Base-by-base conservation (phyloP, 2,329 filamentous ascomycete species). In the Coniochaeta prunicola region DNA sequence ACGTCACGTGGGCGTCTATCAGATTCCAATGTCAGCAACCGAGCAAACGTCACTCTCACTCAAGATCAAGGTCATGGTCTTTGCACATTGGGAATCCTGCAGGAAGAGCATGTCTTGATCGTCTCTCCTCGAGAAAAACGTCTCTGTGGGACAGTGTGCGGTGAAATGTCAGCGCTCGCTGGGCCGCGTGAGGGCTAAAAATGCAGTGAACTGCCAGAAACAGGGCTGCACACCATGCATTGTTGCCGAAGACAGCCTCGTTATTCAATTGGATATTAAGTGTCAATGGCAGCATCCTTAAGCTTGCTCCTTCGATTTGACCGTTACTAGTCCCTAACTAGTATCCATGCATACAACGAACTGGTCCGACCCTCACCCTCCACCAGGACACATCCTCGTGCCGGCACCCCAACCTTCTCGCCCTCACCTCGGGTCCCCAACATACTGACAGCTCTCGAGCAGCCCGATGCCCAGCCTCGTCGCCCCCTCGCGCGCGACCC, bases 1-100 rank as follows among this genome's bases (percentile, higher is more conserved):
- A 55, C 53, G 36, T 55, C 53, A 55, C 53, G 53, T 55, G 53
- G 53, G 3, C 10, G 24, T 50, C n/a, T 30, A 50, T 50, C 45
- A 24, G 42, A 48, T 48, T 21, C n/a, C n/a, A 45, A 24, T 19
- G 40, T 45, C 40, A 45, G 38, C n/a, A n/a, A n/a, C n/a, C n/a
- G n/a, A n/a, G n/a, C n/a, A n/a, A n/a, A n/a, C n/a, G n/a, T n/a
- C n/a, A n/a, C n/a, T n/a, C n/a, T n/a, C n/a, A n/a, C n/a, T n/a
- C 31, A 33, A 6, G 7, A 38, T n/a, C 40, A 24, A 24, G 40
- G 19, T 13, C 40, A 24, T 21, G 40, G 40, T 24, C 40, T 19
- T 40, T 15, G 12, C 38, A 40, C 31, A 34, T 8, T 13, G 31
- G 13, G 13, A 34, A 34, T 40, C 13, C 12, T 9, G 12, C 33